These are phyloP conservation scores for Gliomastix tumulicola DNA, from an alignment of 2,329 filamentous ascomycete genomes.

Conservation along the genomic window DNA sequence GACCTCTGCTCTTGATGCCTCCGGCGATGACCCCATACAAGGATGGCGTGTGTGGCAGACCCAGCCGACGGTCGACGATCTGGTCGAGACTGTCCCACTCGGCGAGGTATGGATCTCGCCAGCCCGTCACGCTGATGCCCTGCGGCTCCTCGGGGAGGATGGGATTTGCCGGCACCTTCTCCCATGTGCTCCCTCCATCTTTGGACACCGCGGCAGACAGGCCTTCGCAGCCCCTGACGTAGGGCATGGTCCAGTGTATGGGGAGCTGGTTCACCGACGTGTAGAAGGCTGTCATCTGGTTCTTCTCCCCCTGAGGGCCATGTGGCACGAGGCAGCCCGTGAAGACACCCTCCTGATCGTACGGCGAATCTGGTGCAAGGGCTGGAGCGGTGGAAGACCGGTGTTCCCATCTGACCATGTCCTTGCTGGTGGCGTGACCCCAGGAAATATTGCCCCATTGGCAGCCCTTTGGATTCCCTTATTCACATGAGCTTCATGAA, in stretches of 20 bases:
- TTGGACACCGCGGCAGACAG: slow-evolving; percentile 28
- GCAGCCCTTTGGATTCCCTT: slow-evolving; percentile 26
- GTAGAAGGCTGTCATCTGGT: slow-evolving; percentile 22
- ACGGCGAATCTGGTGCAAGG: slow-evolving; percentile 26
- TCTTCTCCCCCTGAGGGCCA: slow-evolving; percentile 32
- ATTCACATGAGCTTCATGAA: too few relatives aligned
- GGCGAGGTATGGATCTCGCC: slow-evolving; percentile 23
- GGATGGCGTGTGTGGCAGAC: slow-evolving; percentile 6
- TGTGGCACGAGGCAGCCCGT: slow-evolving; percentile 41
- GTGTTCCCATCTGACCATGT: slow-evolving; percentile 29
- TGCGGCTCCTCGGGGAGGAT: slow-evolving; percentile 19
- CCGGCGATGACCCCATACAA: slow-evolving; percentile 42
- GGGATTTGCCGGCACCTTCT: slow-evolving; percentile 19
- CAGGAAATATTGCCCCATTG: slow-evolving; percentile 33
- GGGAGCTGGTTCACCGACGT: slow-evolving; percentile 23
- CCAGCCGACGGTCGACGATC: slow-evolving; percentile 9
- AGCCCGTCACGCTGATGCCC: slow-evolving; percentile 18
- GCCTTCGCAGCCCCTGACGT: slow-evolving; percentile 31
- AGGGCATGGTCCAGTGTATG: slow-evolving; percentile 27
- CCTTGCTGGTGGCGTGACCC: slow-evolving; percentile 41
- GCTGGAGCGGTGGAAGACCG: slow-evolving; percentile 25
- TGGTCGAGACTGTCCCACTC: slow-evolving; percentile 18
- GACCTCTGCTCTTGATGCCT: slow-evolving; percentile 29
- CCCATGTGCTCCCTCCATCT: slow-evolving; percentile 26
- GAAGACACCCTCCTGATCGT: slow-evolving; percentile 45